These are phyloP conservation scores for Pseudohalonectria lignicola DNA, from an alignment of 2,329 filamentous ascomycete species.

Conservation along the genomic window DNA sequence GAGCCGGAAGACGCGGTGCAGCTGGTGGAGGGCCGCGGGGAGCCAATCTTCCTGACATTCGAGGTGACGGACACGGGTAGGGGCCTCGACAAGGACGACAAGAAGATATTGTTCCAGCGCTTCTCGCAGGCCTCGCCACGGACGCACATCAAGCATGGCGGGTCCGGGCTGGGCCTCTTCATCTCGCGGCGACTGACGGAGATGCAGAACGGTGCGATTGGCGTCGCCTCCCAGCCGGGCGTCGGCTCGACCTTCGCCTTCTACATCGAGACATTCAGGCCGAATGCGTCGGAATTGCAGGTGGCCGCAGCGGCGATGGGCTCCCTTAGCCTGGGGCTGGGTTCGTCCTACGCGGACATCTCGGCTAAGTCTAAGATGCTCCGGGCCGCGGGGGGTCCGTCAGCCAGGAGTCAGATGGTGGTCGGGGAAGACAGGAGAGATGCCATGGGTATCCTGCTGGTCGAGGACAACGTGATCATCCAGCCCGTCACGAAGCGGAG, in stretches of 20 bases:
- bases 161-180: conserved; percentile 68
- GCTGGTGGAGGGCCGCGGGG: conserved; percentile 7
- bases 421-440: too few relatives aligned
- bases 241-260: conserved; percentile 68
- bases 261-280: conserved; percentile 50
- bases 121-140: conserved; percentile 69
- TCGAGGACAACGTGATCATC: conserved; percentile 52
- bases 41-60: conserved; percentile 57
- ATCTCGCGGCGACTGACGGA: conserved; percentile 73
- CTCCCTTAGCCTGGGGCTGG: too few relatives aligned
- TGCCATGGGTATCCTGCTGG: conserved; percentile 38
- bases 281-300: conserved; percentile 24
- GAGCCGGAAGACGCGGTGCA: not conserved
- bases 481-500: conserved; percentile 43
- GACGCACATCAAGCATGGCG: conserved; percentile 70
- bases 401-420: too few relatives aligned
- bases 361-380: too few relatives aligned
- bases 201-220: conserved; percentile 70
- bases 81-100: conserved; percentile 60
- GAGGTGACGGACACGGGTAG: conserved; percentile 69
- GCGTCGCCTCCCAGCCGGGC: conserved; percentile 56
- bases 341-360: too few relatives aligned
- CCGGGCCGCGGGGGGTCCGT: too few relatives aligned
- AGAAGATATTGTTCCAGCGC: conserved; percentile 63
- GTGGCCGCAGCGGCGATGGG: too few relatives aligned